Conservation (phyloP, 2,329 filamentous ascomycete species). For the Neofusicoccum cordaticola region DNA sequence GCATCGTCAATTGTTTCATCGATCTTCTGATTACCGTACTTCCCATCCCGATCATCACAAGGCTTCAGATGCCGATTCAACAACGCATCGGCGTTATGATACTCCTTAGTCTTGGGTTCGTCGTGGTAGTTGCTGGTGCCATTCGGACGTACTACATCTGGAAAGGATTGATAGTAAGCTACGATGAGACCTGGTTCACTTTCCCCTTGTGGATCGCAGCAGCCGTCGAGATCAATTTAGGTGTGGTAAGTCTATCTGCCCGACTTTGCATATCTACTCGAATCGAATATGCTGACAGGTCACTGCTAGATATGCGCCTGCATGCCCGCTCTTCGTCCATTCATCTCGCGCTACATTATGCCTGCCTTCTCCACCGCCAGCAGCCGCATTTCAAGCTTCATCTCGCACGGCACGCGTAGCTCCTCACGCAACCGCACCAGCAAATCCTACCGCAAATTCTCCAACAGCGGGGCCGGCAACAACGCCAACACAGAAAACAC, state of each 20-base stretch:
- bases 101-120: conserved; percentile 41
- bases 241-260: conserved; percentile 36
- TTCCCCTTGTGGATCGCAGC: conserved; percentile 49
- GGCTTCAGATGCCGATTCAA: conserved; percentile 42
- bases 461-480: neutral
- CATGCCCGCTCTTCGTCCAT: conserved; percentile 35
- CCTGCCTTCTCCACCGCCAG: neutral
- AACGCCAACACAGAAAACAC: neutral
- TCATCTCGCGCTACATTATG: conserved; percentile 18
- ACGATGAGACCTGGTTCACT: conserved; percentile 46
- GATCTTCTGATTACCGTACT: conserved; percentile 43
- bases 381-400: neutral
- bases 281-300: neutral
- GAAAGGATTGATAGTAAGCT: conserved; percentile 39
- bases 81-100: conserved; percentile 40
- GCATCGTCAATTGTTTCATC: conserved; percentile 44
- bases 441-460: neutral
- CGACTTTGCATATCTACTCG: neutral
- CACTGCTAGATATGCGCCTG: conserved; percentile 35
- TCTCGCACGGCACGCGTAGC: neutral
- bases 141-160: conserved; percentile 47
- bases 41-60: conserved; percentile 43
- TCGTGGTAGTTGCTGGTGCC: conserved; percentile 43
- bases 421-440: neutral
- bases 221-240: conserved; percentile 46